These are phyloP conservation scores for Cicer pinnatifidum DNA, from an alignment of 306 rosid genomes.

Conservation along the genomic window DNA sequence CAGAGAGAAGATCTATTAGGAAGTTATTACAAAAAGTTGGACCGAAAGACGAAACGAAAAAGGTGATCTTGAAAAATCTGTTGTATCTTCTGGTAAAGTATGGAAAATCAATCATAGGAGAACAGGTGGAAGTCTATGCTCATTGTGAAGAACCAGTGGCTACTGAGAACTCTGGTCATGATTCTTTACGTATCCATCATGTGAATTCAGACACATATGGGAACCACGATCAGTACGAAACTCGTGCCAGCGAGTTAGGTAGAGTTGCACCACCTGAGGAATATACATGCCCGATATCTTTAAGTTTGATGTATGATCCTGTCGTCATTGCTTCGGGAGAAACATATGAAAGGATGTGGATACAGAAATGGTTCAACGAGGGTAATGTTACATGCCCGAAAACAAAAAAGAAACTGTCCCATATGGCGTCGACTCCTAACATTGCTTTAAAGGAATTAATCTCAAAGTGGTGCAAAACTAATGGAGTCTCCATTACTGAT, in stretches of 20 bases:
- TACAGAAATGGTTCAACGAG: slow-evolving; percentile 86
- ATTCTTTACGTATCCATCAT: slow-evolving; percentile 40
- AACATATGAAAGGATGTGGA: slow-evolving; percentile 83
- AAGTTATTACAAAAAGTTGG: slow-evolving; percentile 57
- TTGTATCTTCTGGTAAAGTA: slow-evolving; percentile 60
- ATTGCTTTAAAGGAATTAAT: slow-evolving; percentile 63
- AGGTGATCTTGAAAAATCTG: slow-evolving; percentile 63
- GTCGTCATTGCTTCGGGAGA: slow-evolving; percentile 80
- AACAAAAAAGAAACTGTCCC: slow-evolving; percentile 53
- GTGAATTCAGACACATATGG: slow-evolving; percentile 41
- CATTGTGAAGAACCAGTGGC: slow-evolving; percentile 42
- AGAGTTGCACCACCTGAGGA: slow-evolving; percentile 63
- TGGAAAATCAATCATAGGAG: slow-evolving; percentile 48
- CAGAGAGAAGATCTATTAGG: slow-evolving; percentile 70
- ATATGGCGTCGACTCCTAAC: slow-evolving; percentile 69
- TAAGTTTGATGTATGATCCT: slow-evolving; percentile 82
- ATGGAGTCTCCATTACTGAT: slow-evolving; percentile 59
- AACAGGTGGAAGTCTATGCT: slow-evolving; percentile 48
- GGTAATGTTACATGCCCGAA: slow-evolving; percentile 73
- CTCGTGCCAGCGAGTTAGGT: slow-evolving; percentile 46
- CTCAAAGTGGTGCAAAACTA: slow-evolving; percentile 65
- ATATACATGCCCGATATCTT: slow-evolving; percentile 75
- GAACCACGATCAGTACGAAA: slow-evolving; percentile 38
- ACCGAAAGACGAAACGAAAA: slow-evolving; percentile 52
- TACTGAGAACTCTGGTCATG: slow-evolving; percentile 46